Conservation (phyloP, 345 rosid genomes). For the Microcos paniculata region DNA sequence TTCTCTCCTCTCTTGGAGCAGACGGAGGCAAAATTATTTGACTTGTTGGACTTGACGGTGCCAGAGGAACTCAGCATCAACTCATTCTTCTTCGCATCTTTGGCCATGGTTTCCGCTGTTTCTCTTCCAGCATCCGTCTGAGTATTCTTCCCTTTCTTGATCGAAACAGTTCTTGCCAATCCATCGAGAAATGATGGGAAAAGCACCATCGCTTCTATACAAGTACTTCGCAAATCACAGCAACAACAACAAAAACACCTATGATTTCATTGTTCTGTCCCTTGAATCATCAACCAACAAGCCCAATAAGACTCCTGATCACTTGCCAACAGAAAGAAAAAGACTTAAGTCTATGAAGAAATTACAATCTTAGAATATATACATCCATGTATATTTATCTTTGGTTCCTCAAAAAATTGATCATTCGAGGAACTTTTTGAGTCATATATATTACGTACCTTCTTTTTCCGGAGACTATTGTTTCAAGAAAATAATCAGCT, state of each 20-base stretch:
- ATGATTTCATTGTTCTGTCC: too few relatives aligned
- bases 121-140: conserved; percentile 50
- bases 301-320: too few relatives aligned
- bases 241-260: too few relatives aligned
- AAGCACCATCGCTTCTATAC: conserved; percentile 40
- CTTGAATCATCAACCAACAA: too few relatives aligned
- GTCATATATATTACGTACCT: too few relatives aligned
- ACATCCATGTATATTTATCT: too few relatives aligned
- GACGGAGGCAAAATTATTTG: conserved; percentile 50
- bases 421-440: too few relatives aligned
- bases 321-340: too few relatives aligned
- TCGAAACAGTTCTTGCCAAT: conserved; percentile 54
- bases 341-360: too few relatives aligned
- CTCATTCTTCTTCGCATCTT: conserved; percentile 67
- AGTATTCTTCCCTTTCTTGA: conserved; percentile 46
- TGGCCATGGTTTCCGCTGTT: conserved; percentile 66
- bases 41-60: conserved; percentile 45
- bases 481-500: background rate
- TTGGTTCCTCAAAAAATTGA: too few relatives aligned
- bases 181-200: conserved; percentile 70
- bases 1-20: conserved; percentile 82
- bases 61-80: conserved; percentile 58
- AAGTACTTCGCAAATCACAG: conserved; percentile 13
- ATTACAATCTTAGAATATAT: too few relatives aligned
- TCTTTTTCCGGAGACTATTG: background rate